A percentile compares a stretch with the other conserved stretches of the same genome.
phyloP scores from a whole-genome alignment of 2,329 filamentous ascomycete species.

The Botrytis galanthina region DNA sequence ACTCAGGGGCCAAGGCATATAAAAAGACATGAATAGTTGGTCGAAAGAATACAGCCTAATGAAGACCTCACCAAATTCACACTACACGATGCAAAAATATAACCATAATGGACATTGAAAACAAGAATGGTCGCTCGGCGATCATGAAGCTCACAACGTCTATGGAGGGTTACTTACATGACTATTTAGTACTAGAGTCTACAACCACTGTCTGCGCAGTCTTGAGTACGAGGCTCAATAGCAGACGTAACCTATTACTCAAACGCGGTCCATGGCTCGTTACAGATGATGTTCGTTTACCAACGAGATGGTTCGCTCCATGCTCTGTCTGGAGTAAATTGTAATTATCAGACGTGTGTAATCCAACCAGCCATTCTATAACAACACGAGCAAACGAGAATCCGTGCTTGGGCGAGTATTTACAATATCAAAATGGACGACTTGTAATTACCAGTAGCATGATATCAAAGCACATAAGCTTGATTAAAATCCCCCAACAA shows the following conservation, averaged over 20 bases:
- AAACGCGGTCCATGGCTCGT: neutral
- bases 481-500: no score
- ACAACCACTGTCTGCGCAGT: neutral
- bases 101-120: neutral
- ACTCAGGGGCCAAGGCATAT: neutral
- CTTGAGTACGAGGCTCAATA: neutral
- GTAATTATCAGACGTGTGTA: no score
- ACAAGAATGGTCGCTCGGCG: neutral
- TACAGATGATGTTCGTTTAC: neutral
- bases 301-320: neutral
- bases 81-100: neutral
- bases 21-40: neutral
- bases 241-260: neutral
- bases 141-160: neutral
- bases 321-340: no score
- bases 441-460: no score
- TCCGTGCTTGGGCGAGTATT: no score
- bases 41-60: neutral
- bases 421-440: no score
- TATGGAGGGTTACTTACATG: neutral
- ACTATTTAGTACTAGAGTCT: neutral
- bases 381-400: no score
- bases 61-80: neutral
- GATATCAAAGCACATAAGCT: no score
- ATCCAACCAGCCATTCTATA: neutral